phyloP scores from a whole-genome alignment of 495 filamentous ascomycete species.

The Neurospora sp. region DNA sequence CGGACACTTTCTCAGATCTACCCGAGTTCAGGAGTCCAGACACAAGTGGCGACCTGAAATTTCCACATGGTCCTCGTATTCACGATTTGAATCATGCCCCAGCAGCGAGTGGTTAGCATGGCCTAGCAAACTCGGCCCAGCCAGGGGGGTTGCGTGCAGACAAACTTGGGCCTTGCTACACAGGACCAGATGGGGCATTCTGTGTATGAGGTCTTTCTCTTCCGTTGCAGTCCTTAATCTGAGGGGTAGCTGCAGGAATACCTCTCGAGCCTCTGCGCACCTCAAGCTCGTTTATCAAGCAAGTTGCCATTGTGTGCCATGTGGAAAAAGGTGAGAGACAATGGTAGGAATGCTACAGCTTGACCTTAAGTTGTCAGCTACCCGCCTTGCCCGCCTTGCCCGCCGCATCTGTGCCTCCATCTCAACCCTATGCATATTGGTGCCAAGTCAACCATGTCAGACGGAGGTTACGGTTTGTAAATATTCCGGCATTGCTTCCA shows the following conservation, averaged over 20 bases:
- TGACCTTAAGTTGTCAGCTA: background rate
- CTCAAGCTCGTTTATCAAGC: background rate
- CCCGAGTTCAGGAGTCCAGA: background rate
- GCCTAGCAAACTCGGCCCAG: background rate
- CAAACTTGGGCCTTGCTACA: background rate
- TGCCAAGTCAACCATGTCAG: background rate
- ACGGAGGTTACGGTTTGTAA: background rate
- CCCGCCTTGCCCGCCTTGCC: background rate
- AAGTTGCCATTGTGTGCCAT: background rate
- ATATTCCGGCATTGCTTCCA: background rate
- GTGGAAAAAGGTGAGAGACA: background rate
- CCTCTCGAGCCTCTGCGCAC: conserved; percentile 2
- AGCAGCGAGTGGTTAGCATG: background rate
- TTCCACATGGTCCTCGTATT: background rate
- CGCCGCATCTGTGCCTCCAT: background rate
- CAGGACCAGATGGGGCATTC: background rate
- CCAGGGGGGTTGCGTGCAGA: background rate
- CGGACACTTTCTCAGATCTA: background rate
- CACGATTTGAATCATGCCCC: background rate
- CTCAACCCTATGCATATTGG: conserved; percentile 16
- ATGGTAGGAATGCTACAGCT: background rate
- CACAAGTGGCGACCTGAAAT: background rate
- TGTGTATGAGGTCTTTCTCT: background rate
- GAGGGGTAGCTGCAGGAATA: conserved; percentile 5
- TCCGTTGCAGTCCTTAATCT: conserved; percentile 13